Evolutionary conservation across 805 yeast genomes (phyloP).

Genomic region (Yamadazyma paraphyllophila): DNA sequence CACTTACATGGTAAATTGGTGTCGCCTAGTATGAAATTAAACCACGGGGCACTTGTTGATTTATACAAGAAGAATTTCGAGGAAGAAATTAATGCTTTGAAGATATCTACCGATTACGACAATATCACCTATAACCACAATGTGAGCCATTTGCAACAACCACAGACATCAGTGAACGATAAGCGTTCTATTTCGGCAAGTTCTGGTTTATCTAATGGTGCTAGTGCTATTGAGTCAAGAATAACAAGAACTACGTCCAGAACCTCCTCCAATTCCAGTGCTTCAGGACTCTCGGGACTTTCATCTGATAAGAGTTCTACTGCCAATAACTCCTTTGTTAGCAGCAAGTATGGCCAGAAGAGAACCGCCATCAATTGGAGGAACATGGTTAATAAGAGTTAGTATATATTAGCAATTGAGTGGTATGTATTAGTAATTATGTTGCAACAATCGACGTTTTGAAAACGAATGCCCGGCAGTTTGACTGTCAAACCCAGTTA

Average conservation of each 20-base stretch:
- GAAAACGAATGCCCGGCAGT: too few relatives aligned
- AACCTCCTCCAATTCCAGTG: constrained; percentile 23
- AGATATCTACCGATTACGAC: constrained; percentile 35
- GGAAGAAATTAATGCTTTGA: constrained; percentile 53
- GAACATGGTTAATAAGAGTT: constrained; percentile 16
- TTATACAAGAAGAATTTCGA: constrained; percentile 66
- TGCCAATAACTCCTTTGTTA: constrained; percentile 5
- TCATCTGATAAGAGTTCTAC: constrained; percentile 20
- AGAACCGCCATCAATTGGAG: constrained; percentile 42
- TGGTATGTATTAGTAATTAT: neutral
- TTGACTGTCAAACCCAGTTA: too few relatives aligned
- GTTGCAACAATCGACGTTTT: neutral
- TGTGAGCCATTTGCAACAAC: constrained; percentile 16
- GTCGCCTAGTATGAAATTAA: constrained; percentile 51
- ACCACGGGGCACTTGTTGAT: constrained; percentile 66
- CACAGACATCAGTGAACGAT: constrained; percentile 13
- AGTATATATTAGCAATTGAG: neutral
- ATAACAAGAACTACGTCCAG: constrained; percentile 23
- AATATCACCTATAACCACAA: constrained; percentile 23
- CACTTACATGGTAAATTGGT: constrained; percentile 66
- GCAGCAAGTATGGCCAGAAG: constrained; percentile 14
- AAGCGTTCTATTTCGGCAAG: constrained; percentile 19
- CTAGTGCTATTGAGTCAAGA: constrained; percentile 17
- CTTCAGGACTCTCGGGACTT: constrained; percentile 27
- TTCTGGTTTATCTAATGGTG: constrained; percentile 17